phyloP scores from a whole-genome alignment of 352 stramenopile species.

The Phytophthora foliorum region DNA sequence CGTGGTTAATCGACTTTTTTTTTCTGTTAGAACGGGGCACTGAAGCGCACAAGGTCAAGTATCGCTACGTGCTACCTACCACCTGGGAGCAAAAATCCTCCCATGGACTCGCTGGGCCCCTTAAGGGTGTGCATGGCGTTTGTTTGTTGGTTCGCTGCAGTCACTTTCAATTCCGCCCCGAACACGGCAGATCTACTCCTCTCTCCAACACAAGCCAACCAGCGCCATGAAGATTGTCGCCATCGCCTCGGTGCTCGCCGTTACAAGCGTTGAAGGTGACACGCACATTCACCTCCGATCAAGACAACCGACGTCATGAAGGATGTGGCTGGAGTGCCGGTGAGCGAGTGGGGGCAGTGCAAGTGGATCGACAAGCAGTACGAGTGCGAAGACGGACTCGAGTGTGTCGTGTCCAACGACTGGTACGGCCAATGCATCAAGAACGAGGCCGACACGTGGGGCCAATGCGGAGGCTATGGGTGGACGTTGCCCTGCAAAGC shows the following conservation, averaged over 20 bases:
- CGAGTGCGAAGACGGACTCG: slow-evolving; percentile 17
- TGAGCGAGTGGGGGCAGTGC: slow-evolving; percentile 22
- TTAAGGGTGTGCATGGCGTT: too few species aligned
- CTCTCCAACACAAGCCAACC: neutral
- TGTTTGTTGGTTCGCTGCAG: neutral
- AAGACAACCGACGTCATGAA: neutral
- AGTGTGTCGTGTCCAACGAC: slow-evolving; percentile 23
- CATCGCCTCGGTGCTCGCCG: neutral
- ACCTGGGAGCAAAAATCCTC: slow-evolving; percentile 5
- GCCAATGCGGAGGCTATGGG: slow-evolving; percentile 35
- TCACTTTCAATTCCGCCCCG: slow-evolving; percentile 20
- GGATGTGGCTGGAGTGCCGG: neutral
- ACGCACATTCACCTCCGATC: slow-evolving; percentile 16
- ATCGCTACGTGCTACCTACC: too few species aligned
- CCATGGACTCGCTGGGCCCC: neutral
- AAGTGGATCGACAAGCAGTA: slow-evolving; percentile 29
- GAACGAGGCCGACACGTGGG: slow-evolving; percentile 21
- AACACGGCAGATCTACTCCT: neutral
- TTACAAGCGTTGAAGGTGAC: neutral
- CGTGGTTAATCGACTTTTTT: neutral
- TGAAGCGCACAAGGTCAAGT: slow-evolving; percentile 5
- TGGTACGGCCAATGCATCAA: slow-evolving; percentile 27
- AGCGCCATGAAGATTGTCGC: slow-evolving; percentile 7
- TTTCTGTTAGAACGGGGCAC: neutral
- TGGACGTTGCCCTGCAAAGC: slow-evolving; percentile 28